A percentile compares a stretch with the other conserved stretches of the same genome.
phyloP scores from a whole-genome alignment of 148 eudicot species.

The Chenopodium formosanum region DNA sequence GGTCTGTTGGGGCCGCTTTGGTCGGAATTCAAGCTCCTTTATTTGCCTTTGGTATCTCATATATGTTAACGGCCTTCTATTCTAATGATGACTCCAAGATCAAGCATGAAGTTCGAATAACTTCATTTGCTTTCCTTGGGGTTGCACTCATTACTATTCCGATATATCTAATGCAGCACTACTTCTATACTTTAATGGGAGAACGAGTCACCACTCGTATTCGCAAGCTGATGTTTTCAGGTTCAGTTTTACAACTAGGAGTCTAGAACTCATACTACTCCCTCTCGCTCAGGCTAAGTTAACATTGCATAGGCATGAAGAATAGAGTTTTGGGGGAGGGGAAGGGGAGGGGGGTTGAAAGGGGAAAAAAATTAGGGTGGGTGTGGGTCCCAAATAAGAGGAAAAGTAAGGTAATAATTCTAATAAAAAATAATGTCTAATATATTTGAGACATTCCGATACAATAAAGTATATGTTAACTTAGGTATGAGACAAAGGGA shows the following conservation, averaged over 20 bases:
- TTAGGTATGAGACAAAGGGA: neutral
- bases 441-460: no score
- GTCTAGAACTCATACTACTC: neutral
- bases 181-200: constrained; percentile 65
- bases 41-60: constrained; percentile 65
- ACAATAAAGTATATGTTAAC: neutral
- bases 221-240: constrained; percentile 68
- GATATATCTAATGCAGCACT: constrained; percentile 58
- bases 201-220: constrained; percentile 65
- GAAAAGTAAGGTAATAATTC: no score
- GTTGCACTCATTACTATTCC: constrained; percentile 48
- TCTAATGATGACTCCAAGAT: constrained; percentile 44
- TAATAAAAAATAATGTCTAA: no score
- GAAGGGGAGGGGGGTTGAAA: neutral
- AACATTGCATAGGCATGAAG: neutral
- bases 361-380: neutral
- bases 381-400: neutral
- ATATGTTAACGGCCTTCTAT: constrained; percentile 59
- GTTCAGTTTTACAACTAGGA: constrained; percentile 30
- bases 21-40: constrained; percentile 63
- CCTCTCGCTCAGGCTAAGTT: neutral
- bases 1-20: constrained; percentile 59
- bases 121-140: constrained; percentile 50
- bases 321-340: no score
- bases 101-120: constrained; percentile 39